Evolutionary conservation across 345 rosid species (phyloP).

Genomic region (Carallia pectinifolia): DNA sequence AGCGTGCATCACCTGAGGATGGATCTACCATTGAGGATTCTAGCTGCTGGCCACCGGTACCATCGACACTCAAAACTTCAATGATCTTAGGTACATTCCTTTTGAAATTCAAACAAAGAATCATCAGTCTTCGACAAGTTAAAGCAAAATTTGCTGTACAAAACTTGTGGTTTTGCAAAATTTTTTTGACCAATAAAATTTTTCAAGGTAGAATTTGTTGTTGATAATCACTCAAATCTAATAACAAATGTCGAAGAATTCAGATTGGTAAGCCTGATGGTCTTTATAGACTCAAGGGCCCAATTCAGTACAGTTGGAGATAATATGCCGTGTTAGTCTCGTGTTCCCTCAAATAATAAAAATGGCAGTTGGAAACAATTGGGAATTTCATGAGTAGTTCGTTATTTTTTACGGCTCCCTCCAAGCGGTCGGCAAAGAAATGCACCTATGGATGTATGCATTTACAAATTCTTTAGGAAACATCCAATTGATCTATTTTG

Average conservation of each 20-base stretch:
- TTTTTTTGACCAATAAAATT: background rate
- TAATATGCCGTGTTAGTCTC: too few relatives aligned
- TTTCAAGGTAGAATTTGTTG: background rate
- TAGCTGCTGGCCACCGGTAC: slow-evolving; percentile 71
- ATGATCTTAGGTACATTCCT: slow-evolving; percentile 79
- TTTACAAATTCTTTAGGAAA: too few relatives aligned
- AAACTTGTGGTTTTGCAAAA: background rate
- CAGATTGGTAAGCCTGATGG: background rate
- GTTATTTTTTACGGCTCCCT: too few relatives aligned
- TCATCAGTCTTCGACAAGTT: background rate
- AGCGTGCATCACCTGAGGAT: slow-evolving; percentile 54
- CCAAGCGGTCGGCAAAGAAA: too few relatives aligned
- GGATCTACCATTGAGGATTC: slow-evolving; percentile 63
- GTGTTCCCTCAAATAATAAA: too few relatives aligned
- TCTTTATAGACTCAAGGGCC: too few relatives aligned
- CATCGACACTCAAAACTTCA: slow-evolving; percentile 74
- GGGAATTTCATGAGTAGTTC: too few relatives aligned
- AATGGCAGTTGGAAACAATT: too few relatives aligned
- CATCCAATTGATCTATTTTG: too few relatives aligned
- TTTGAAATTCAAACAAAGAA: background rate
- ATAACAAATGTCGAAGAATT: background rate
- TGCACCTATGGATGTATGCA: too few relatives aligned
- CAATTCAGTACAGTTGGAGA: too few relatives aligned
- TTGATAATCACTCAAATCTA: background rate
- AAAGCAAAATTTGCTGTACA: background rate